Evolutionary conservation across 1,284 basidiomycete species (phyloP), one percentile per base, ranked within the genome.

Genomic region (Hymenochaete sp.): DNA sequence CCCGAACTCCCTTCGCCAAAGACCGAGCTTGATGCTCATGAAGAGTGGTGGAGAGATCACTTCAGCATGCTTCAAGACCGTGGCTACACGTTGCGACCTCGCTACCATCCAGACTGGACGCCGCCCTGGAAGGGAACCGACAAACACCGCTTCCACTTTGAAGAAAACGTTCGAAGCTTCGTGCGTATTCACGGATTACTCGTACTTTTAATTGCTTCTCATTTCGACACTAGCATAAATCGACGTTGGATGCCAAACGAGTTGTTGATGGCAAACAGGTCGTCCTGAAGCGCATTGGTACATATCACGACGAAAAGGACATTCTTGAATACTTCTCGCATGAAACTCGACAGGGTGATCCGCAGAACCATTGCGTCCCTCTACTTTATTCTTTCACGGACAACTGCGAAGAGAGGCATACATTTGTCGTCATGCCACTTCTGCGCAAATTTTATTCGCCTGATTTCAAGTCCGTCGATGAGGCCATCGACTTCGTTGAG

Each of bases 51-150:
- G 48, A 33, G 45, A 27, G 31, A 41, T 22, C 42, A 25, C 10
- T 26, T 22, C 16, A 9, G 27, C 3, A 4, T 43, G 10, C 31
- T 42, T 16, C 31, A 22, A 19, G 13, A 19, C 13, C 29, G 26
- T 21, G 56, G 56, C 3, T 58, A 58, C 40, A 19, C 38, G 11
- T 48, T 56, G 3, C 49, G 56, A 4, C 53, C 52, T 21, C 43
- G 56, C 16, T 55, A 49, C 47, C 42, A 38, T 14, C 54, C 56
- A 0, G 50, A 33, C n/a, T n/a, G n/a, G n/a, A n/a, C n/a, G n/a
- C n/a, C n/a, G n/a, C n/a, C 21, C 21, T 19, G 33, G 33, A 35
- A 35, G 21, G 21, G 33, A 35, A 13, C 4, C 4, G 21, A 19
- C 16, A 35, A 35, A 16, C 33, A 35, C 13, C 21, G 33, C 13